Base-by-base conservation (phyloP, 495 filamentous ascomycete genomes). In the Penicillium simplicissimum region DNA sequence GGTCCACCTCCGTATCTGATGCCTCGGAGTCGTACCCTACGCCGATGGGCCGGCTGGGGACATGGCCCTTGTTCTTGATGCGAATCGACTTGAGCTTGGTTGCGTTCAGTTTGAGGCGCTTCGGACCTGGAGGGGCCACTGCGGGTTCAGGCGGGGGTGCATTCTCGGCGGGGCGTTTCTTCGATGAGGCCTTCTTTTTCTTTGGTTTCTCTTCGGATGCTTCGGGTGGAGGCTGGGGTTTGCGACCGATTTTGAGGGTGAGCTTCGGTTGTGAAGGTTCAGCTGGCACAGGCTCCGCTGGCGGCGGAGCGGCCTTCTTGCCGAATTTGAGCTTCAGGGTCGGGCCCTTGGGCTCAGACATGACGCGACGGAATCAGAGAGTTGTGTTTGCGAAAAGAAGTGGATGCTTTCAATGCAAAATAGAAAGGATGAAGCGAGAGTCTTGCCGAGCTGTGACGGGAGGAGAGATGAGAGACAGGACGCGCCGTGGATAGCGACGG, bases 1-100 rank as follows among this genome's bases (percentile, higher is more conserved):
- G 95, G 67, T 98, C 95, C 3, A 79, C 68, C 72, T 98, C 95
- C 8, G 87, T 85, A 67, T 98, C 95, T 19, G 91, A 93, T 2
- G 93, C 91, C 73, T 98, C 95, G n/a, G 92, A 96, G 71, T 98
- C 95, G 74, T 98, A 98, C 8, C 93, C 96, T 21, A 95, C 91
- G 15, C 93, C 95, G 1, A 76, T 71, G 1, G 85, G 85, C 52
- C 90, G 82, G 23, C 76, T 77, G 0, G 89, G 86, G 0, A 85
- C 80, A 45, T 87, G 87, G 0, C 85, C 84, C 66, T 86, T 85
- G 52, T 79, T 75, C 61, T 84, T 84, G 59, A 85, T 78, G n/a
- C 80, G 78, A 34, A 87, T 78, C 0, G 78, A 80, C 48, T 80
- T 76, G 25, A 79, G 61, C 63, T 81, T 79, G 23, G 76, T 75